Conservation (phyloP, 345 rosid genomes). For the Noccaea bulbosa region DNA sequence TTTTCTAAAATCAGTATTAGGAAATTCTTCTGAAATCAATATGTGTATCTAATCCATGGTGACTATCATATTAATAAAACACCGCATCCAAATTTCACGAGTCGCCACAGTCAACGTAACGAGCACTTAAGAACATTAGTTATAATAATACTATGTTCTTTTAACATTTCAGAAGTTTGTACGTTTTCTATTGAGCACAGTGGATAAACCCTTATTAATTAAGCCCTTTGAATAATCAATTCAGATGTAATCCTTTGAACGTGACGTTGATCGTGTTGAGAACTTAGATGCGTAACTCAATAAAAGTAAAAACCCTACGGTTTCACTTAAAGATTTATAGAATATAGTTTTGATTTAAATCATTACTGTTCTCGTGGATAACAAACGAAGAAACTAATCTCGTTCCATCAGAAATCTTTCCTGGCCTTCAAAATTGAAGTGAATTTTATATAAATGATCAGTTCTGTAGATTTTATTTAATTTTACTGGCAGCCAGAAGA, state of each 20-base stretch:
- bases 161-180: slow-evolving; percentile 24
- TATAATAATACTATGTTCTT: slow-evolving; percentile 7
- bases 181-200: slow-evolving; percentile 40
- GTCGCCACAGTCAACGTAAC: slow-evolving; percentile 29
- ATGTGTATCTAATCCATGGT: too few relatives aligned
- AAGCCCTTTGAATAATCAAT: slow-evolving; percentile 11
- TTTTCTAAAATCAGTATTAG: background rate
- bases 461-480: background rate
- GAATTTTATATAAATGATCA: background rate
- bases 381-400: slow-evolving; percentile 1
- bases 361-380: slow-evolving; percentile 5
- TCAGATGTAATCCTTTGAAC: slow-evolving; percentile 22
- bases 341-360: slow-evolving; percentile 23
- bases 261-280: slow-evolving; percentile 29
- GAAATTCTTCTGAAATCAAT: background rate
- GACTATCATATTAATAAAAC: too few relatives aligned
- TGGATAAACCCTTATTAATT: slow-evolving; percentile 31
- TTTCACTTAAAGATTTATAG: slow-evolving; percentile 4
- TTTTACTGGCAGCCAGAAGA: background rate
- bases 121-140: slow-evolving; percentile 10
- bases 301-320: slow-evolving; percentile 12
- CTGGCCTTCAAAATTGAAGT: background rate
- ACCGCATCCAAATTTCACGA: background rate
- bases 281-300: slow-evolving; percentile 19
- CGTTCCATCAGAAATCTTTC: background rate